phyloP scores from a whole-genome alignment of 331 rosid species.

The Arachis monticola region DNA sequence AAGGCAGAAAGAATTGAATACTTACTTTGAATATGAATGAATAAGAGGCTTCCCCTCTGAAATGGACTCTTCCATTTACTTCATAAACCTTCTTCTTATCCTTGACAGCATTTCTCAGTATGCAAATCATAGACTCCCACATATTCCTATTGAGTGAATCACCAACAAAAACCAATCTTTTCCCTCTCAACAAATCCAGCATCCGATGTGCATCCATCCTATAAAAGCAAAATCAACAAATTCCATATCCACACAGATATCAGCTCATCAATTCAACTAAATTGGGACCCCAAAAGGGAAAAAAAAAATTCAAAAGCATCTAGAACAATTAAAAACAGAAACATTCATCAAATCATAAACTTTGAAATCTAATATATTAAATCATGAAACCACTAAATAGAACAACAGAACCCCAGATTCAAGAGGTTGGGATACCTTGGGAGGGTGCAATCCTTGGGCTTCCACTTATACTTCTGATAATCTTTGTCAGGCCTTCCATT shows the following conservation, averaged over 20 bases:
- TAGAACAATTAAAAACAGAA: constrained; percentile 12
- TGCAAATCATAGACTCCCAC: constrained; percentile 99
- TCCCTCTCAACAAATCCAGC: constrained; percentile 81
- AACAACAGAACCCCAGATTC: constrained; percentile 7
- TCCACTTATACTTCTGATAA: constrained; percentile 79
- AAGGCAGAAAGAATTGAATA: constrained; percentile 2
- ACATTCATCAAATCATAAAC: background rate
- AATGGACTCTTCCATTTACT: constrained; percentile 72
- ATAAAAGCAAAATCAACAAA: background rate
- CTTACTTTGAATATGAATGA: constrained; percentile 82
- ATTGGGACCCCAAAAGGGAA: constrained; percentile 11
- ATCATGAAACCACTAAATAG: background rate
- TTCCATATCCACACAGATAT: background rate
- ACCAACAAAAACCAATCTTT: constrained; percentile 86
- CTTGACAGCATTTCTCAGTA: constrained; percentile 73
- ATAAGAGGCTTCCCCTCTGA: constrained; percentile 88
- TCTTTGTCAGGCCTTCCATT: constrained; percentile 87
- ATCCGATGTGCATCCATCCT: constrained; percentile 80
- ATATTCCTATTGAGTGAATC: constrained; percentile 95
- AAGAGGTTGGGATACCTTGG: constrained; percentile 68
- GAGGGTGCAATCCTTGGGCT: constrained; percentile 79
- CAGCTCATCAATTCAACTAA: background rate
- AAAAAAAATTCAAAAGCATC: background rate
- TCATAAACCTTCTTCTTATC: constrained; percentile 69
- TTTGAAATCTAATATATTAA: background rate